Evolutionary conservation across 306 rosid species (phyloP).

Genomic region (Leucaena leucocephala): DNA sequence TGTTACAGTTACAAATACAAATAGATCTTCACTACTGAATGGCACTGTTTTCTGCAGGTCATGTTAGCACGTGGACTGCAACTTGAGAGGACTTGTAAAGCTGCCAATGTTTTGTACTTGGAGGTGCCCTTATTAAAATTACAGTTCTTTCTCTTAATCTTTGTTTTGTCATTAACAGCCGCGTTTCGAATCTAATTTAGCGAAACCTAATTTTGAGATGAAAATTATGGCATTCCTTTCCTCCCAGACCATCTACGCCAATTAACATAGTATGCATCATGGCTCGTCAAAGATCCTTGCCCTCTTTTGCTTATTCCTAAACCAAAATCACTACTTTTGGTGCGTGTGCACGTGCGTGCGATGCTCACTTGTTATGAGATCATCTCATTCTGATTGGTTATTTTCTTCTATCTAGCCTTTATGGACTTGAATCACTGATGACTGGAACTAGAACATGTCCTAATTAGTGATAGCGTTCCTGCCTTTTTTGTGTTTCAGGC

Average conservation of each 20-base stretch:
- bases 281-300: neutral
- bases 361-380: neutral
- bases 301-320: neutral
- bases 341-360: neutral
- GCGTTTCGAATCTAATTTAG: neutral
- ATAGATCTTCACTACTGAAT: neutral
- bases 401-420: neutral
- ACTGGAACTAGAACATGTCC: neutral
- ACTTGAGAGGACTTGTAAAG: constrained; percentile 82
- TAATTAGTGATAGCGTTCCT: neutral
- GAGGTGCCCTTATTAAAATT: constrained; percentile 47
- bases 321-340: neutral
- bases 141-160: neutral
- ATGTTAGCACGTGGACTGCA: constrained; percentile 80
- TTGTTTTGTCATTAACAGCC: neutral
- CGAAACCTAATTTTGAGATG: constrained; percentile 2
- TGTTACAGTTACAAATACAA: neutral
- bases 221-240: neutral
- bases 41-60: constrained; percentile 48
- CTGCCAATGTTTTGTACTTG: constrained; percentile 57
- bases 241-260: neutral
- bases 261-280: neutral
- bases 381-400: neutral
- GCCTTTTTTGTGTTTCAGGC: constrained; percentile 53
- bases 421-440: neutral